These are phyloP conservation scores for Leishmania turanica DNA, from an alignment of 208 protist species.

Conservation along the genomic window DNA sequence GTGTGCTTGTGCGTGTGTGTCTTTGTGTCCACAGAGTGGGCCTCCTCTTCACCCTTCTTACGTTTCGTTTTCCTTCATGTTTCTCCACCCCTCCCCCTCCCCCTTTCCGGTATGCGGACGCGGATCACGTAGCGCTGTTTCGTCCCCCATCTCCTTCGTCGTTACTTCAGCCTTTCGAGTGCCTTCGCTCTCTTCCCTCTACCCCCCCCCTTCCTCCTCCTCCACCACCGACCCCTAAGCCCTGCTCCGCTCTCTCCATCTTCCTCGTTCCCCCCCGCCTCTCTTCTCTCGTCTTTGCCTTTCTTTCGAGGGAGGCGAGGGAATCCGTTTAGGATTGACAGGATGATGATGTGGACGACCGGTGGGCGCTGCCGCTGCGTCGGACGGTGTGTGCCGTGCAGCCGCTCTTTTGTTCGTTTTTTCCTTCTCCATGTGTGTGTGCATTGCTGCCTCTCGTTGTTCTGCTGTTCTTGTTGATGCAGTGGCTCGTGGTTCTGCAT, in stretches of 20 bases:
- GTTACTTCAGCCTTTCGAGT: background rate
- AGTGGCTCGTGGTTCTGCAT: slow-evolving; percentile 6
- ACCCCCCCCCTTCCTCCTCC: no score
- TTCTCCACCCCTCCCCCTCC: background rate
- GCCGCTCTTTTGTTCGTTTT: slow-evolving; percentile 4
- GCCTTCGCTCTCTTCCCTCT: background rate
- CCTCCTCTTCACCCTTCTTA: slow-evolving; percentile 4
- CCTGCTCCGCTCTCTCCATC: background rate
- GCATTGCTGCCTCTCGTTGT: slow-evolving; percentile 3
- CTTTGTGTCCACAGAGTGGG: background rate
- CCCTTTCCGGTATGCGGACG: background rate
- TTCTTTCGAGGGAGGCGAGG: background rate
- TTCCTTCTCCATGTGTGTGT: background rate
- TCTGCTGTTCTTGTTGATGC: slow-evolving; percentile 7
- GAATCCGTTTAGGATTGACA: background rate
- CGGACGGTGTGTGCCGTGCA: background rate
- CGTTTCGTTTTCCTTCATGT: background rate
- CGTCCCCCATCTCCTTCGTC: background rate
- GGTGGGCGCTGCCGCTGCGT: background rate
- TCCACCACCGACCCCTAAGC: no score
- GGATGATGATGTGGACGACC: background rate
- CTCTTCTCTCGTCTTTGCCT: background rate
- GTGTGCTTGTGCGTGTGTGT: background rate
- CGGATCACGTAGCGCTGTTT: background rate
- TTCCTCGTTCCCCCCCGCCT: background rate